Base-by-base conservation (phyloP, 192 early-diverging fungal species). In the Coemansia sp. region DNA sequence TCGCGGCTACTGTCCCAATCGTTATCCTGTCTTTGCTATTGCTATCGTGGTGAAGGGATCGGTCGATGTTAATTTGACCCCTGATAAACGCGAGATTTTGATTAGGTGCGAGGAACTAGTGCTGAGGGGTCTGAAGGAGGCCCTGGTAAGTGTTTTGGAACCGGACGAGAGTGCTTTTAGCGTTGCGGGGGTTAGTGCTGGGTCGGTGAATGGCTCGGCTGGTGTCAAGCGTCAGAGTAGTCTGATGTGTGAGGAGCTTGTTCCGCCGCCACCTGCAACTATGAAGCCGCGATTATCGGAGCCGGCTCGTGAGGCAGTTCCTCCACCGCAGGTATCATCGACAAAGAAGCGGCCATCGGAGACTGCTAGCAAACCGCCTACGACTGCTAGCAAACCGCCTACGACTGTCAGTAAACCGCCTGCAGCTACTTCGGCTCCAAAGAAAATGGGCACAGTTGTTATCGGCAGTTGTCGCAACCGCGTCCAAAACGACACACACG, bases 61-160 rank as follows among this genome's bases (percentile, higher is more conserved):
- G 13, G 90, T 92, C 33, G 96, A 99, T 86, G 93, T 96, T 32
- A 99, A 99, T 65, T 86, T 99, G 26, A 94, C 92, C 26, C 97
- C 97, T 1, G 93, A 99, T 73, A 99, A 99, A 67, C 87, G 96
- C 33, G 97, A 91, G 0, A 85, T 99, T 19, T 82, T 96, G 69
- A 71, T 99, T 10, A 89, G 96, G 50, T 79, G 92, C 43, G 97
- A 99, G 62, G 6, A 58, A 0, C 40, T 33, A 38, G 17, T 84
- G 39, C 57, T 84, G 0, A 64, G 13, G 6, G 60, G 55, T 1
- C 49, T 84, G 32, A 47, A 65, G 2, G 21, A 44, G 5, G 75
- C 64, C 4, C 50, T 82, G 35, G 58, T 42, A 2, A 9, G 30
- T 30, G 80, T 66, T 3, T 19, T 82, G 14, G 62, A 70, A 42